phyloP scores from a whole-genome alignment of 192 early-diverging fungal species.

The Linnemannia exigua region DNA sequence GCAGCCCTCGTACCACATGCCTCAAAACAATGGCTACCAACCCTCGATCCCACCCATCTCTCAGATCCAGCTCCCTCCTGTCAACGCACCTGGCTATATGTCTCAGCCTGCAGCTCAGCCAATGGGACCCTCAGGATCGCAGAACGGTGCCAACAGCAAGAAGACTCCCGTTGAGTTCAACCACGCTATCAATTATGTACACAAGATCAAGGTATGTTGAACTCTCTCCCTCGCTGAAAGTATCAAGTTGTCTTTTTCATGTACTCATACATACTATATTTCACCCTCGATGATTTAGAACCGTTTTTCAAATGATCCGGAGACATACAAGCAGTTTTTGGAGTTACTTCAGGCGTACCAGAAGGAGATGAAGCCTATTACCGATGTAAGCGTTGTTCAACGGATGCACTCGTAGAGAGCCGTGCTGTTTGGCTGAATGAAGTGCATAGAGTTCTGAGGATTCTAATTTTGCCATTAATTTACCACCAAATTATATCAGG shows the following conservation, averaged over 20 bases:
- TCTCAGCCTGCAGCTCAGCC: conserved; percentile 26
- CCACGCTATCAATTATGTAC: conserved; percentile 99
- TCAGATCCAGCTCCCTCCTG: conserved; percentile 39
- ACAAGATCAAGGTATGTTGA: conserved; percentile 94
- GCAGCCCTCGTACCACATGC: conserved; percentile 54
- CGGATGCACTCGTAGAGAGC: not conserved
- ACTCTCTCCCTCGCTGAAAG: not conserved
- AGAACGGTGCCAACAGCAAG: conserved; percentile 58
- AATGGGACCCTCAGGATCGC: conserved; percentile 42
- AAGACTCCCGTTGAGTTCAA: conserved; percentile 94
- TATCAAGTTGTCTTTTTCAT: not conserved
- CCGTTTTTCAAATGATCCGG: conserved; percentile 92
- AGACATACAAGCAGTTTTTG: conserved; percentile 97
- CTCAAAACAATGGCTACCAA: conserved; percentile 52
- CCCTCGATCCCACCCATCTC: conserved; percentile 52
- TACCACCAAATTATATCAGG: conserved; percentile 60
- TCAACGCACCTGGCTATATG: conserved; percentile 46
- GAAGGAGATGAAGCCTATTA: conserved; percentile 95
- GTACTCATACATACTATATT: not conserved
- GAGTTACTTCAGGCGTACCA: conserved; percentile 99
- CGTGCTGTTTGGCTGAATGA: not conserved
- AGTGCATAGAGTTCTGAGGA: not conserved
- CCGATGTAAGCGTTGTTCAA: conserved; percentile 74
- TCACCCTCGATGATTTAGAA: conserved; percentile 64
- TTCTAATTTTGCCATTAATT: not conserved